Percentiles rank a stretch among this genome's conserved stretches.
Evolutionary conservation across 495 filamentous ascomycete species (phyloP).

Genomic region (Cercophora newfieldiana): DNA sequence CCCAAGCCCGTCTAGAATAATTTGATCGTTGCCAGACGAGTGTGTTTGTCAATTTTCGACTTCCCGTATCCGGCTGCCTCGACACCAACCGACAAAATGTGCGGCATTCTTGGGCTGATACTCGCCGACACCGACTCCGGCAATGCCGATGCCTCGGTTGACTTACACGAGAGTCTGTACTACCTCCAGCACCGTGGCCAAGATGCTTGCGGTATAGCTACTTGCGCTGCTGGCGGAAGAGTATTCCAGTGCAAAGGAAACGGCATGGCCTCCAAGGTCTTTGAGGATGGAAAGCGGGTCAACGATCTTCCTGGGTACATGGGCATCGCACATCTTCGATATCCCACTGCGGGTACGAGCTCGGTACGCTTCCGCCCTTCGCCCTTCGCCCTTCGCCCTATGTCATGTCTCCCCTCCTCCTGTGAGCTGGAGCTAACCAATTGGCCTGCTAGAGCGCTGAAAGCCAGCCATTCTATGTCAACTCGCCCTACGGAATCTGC

Average conservation of each 20-base stretch:
- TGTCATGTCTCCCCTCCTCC: background rate
- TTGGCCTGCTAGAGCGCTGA: slow-evolving; percentile 61
- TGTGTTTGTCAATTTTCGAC: background rate
- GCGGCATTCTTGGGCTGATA: slow-evolving; percentile 82
- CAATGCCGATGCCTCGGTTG: slow-evolving; percentile 47
- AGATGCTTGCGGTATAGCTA: slow-evolving; percentile 88
- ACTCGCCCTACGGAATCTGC: slow-evolving; percentile 79
- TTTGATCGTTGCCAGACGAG: background rate
- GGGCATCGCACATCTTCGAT: slow-evolving; percentile 86
- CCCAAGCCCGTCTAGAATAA: background rate
- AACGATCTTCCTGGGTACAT: slow-evolving; percentile 82
- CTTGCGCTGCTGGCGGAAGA: slow-evolving; percentile 73
- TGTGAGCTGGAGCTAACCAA: background rate
- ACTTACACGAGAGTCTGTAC: slow-evolving; percentile 88
- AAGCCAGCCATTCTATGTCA: slow-evolving; percentile 90
- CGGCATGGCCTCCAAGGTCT: slow-evolving; percentile 85
- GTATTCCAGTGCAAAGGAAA: slow-evolving; percentile 92
- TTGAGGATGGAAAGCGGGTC: slow-evolving; percentile 73
- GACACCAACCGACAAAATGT: slow-evolving; percentile 57
- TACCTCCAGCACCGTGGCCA: slow-evolving; percentile 82
- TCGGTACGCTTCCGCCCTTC: slow-evolving; percentile 43
- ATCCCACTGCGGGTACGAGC: slow-evolving; percentile 87
- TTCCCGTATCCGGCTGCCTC: background rate
- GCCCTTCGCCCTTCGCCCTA: slow-evolving; percentile 9
- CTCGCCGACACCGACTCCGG: slow-evolving; percentile 58